Conservation (phyloP, 2,329 filamentous ascomycete species). For the Sordariomycetes sp. region DNA sequence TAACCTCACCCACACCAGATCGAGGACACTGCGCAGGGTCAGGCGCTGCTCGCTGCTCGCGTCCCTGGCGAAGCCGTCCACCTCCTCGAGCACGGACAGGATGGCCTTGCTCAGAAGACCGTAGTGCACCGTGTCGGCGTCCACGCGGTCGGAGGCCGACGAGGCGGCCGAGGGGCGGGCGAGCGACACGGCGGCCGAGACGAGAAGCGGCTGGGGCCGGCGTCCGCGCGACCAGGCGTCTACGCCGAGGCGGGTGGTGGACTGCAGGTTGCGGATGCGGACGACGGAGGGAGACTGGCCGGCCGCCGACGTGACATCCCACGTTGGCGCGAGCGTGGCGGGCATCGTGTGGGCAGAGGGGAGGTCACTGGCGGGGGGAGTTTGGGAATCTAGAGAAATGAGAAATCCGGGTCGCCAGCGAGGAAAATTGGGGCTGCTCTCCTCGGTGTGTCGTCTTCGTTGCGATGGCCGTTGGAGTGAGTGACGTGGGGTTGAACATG, state of each 20-base stretch:
- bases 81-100: conserved; percentile 31
- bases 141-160: conserved; percentile 48
- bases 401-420: too few relatives aligned
- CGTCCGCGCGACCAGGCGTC: conserved; percentile 58
- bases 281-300: conserved; percentile 42
- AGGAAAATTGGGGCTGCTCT: too few relatives aligned
- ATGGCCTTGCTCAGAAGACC: conserved; percentile 59
- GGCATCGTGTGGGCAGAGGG: not conserved
- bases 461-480: too few relatives aligned
- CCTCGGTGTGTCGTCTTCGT: too few relatives aligned
- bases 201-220: conserved; percentile 48
- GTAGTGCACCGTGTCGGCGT: conserved; percentile 66
- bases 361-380: not conserved
- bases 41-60: not conserved
- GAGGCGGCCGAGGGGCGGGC: conserved; percentile 43
- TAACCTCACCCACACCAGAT: conserved; percentile 20
- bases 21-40: conserved; percentile 16
- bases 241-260: conserved; percentile 41
- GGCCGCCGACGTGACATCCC: conserved; percentile 24
- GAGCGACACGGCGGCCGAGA: conserved; percentile 52
- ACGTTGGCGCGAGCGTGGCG: conserved; percentile 13
- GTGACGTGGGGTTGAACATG: too few relatives aligned
- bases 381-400: too few relatives aligned
- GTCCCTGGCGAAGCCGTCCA: conserved; percentile 5
- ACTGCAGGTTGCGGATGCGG: conserved; percentile 50